phyloP scores from a whole-genome alignment of 2,329 filamentous ascomycete genomes.

The Talaromyces sp. region DNA sequence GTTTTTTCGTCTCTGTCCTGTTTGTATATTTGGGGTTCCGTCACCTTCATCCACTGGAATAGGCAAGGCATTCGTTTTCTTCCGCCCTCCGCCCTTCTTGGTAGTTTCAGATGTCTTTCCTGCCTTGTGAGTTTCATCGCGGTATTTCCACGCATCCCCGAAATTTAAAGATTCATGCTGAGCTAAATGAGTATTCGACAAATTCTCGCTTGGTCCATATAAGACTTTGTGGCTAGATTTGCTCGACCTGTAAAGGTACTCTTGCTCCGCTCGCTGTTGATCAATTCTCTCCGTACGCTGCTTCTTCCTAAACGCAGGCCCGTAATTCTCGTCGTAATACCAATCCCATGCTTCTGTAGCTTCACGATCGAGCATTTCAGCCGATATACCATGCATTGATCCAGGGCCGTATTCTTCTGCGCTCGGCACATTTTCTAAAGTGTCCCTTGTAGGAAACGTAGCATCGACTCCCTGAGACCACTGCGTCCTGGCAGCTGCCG shows the following conservation, averaged over 20 bases:
- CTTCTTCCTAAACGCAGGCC: slow-evolving; percentile 38
- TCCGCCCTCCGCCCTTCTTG: slow-evolving; percentile 21
- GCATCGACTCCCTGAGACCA: slow-evolving; percentile 48
- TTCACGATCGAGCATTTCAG: slow-evolving; percentile 44
- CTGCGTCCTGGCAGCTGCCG: slow-evolving; percentile 47
- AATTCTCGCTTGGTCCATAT: slow-evolving; percentile 48
- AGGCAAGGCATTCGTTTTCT: not conserved
- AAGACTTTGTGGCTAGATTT: slow-evolving; percentile 44
- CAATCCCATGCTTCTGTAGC: slow-evolving; percentile 50
- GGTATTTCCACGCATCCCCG: slow-evolving; percentile 40
- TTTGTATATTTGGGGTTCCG: slow-evolving; percentile 12
- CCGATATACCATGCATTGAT: slow-evolving; percentile 42
- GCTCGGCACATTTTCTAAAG: slow-evolving; percentile 29
- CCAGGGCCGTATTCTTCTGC: slow-evolving; percentile 37
- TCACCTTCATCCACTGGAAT: not conserved
- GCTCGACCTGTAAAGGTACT: slow-evolving; percentile 41
- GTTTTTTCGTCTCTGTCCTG: slow-evolving; percentile 23
- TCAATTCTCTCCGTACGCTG: slow-evolving; percentile 40
- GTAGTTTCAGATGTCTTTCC: not conserved
- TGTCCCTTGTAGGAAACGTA: slow-evolving; percentile 48
- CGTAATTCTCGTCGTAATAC: slow-evolving; percentile 47
- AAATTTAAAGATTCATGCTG: slow-evolving; percentile 45
- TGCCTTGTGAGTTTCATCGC: slow-evolving; percentile 15
- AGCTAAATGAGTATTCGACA: slow-evolving; percentile 42
- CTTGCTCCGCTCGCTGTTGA: slow-evolving; percentile 33